phyloP scores from a whole-genome alignment of 139 green algal genomes.

The Pseudopediastrum boryanum region DNA sequence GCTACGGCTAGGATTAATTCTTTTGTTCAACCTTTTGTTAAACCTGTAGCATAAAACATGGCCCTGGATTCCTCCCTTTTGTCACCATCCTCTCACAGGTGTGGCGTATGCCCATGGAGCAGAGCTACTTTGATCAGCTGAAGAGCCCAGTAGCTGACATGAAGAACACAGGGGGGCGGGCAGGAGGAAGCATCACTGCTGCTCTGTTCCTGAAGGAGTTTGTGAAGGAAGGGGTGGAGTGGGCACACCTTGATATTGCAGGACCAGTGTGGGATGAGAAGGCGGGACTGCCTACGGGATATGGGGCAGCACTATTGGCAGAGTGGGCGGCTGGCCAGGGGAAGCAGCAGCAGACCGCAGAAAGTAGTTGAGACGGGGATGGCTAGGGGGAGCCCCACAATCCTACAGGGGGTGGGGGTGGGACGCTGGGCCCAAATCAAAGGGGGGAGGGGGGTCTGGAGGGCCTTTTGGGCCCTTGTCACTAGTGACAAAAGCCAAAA shows the following conservation, averaged over 20 bases:
- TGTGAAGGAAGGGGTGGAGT: conserved; percentile 82
- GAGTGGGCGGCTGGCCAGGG: conserved; percentile 72
- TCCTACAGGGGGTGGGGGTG: no score
- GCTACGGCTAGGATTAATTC: no score
- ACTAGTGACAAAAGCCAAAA: no score
- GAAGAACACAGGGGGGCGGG: conserved; percentile 78
- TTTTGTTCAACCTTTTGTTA: no score
- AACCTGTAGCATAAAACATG: no score
- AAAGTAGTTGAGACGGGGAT: no score
- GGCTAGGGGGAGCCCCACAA: no score
- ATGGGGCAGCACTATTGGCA: conserved; percentile 80
- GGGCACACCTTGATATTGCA: conserved; percentile 96
- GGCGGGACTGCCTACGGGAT: conserved; percentile 86
- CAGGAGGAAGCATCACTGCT: conserved; percentile 90
- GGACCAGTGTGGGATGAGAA: conserved; percentile 85
- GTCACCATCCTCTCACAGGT: no score
- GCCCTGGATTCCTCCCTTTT: no score
- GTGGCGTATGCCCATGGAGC: conserved; percentile 96
- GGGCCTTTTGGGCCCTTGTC: no score
- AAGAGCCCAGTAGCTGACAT: conserved; percentile 82
- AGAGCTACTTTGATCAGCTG: conserved; percentile 81
- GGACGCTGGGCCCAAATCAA: no score
- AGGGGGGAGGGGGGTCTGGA: no score
- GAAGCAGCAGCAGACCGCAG: background rate
- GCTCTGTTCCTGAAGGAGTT: conserved; percentile 94